These are phyloP conservation scores for Solanum tarapatanum DNA, from an alignment of 257 asterid species.

Conservation along the genomic window DNA sequence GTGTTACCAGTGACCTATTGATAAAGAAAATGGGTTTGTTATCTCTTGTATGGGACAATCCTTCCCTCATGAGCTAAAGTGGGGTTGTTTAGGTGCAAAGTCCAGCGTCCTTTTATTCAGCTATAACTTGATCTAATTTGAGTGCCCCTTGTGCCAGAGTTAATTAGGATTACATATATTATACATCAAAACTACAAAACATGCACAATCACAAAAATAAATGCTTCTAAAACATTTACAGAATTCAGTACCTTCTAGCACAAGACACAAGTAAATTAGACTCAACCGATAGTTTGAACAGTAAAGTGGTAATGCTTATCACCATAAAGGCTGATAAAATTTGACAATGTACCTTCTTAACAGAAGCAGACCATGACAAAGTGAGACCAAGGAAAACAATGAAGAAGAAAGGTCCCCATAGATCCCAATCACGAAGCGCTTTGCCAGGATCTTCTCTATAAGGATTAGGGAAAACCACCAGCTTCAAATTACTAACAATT, in stretches of 20 bases:
- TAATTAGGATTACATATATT: background rate
- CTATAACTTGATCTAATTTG: background rate
- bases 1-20: background rate
- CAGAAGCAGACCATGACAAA: conserved; percentile 95
- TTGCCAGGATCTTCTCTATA: conserved; percentile 92
- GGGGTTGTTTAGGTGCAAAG: background rate
- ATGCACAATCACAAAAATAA: background rate
- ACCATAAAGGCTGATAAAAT: background rate
- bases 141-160: background rate
- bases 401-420: conserved; percentile 95
- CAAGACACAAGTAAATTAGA: background rate
- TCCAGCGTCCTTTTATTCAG: background rate
- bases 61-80: background rate
- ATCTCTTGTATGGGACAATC: background rate
- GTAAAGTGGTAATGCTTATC: background rate
- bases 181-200: background rate
- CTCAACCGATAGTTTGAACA: background rate
- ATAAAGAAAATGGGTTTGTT: background rate
- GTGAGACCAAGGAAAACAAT: conserved; percentile 90
- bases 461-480: conserved; percentile 93
- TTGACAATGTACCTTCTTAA: conserved; percentile 49
- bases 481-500: conserved; percentile 83
- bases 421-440: conserved; percentile 95
- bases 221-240: background rate
- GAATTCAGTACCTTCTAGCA: background rate